Evolutionary conservation across 75 land plant genomes (phyloP).

Genomic region (Pinus taeda): DNA sequence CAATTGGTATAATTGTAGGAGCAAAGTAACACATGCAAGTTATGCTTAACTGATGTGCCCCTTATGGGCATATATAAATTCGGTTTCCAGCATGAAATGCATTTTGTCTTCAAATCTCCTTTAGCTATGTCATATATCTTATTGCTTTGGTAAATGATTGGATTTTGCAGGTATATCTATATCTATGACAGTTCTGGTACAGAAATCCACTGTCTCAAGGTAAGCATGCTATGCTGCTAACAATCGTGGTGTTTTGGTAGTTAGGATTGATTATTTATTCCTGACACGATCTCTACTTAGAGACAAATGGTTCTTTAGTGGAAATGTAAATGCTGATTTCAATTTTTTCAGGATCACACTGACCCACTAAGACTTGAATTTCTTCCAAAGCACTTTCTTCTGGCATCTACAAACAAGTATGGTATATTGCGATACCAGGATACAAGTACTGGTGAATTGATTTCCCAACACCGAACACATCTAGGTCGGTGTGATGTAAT

Average conservation of each 20-base stretch:
- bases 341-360: slow-evolving; percentile 64
- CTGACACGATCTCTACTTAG: too few species aligned
- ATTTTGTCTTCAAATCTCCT: background rate
- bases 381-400: slow-evolving; percentile 78
- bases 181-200: slow-evolving; percentile 78
- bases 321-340: background rate
- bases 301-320: too few species aligned
- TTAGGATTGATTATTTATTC: too few species aligned
- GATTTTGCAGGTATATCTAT: slow-evolving; percentile 64
- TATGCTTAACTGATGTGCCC: background rate
- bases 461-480: slow-evolving; percentile 56
- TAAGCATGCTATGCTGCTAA: background rate
- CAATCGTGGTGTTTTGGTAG: too few species aligned
- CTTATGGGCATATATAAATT: background rate
- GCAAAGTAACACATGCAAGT: background rate
- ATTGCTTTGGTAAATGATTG: background rate
- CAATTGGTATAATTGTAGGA: background rate
- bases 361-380: slow-evolving; percentile 76
- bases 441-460: slow-evolving; percentile 67
- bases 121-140: background rate
- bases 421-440: slow-evolving; percentile 84
- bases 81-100: background rate
- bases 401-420: slow-evolving; percentile 71
- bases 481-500: slow-evolving; percentile 67
- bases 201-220: slow-evolving; percentile 84